Evolutionary conservation across 306 rosid species (phyloP), one percentile per base, ranked within the genome.

Genomic region (Quercus mongolica): DNA sequence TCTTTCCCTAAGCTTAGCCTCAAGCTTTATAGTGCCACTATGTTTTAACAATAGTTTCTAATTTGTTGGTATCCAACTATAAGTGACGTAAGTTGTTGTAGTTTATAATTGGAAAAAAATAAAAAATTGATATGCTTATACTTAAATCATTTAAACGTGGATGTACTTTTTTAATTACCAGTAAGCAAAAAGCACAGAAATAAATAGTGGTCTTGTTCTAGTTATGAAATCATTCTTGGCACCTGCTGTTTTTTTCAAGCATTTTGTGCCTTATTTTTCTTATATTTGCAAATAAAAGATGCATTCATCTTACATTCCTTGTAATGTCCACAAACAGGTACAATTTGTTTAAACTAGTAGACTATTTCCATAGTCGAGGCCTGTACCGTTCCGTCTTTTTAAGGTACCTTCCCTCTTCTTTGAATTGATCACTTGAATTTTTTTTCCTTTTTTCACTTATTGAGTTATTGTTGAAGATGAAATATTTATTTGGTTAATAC

Each of bases 291-390:
- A 8, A 31, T 74, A 28, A 54, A 76, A 72, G 41, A 23, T 49
- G 61, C 35, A 23, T 46, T 80, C 74, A 57, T 65, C 77, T 73
- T 56, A 30, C 20, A 68, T 81, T 80, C 30, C 54, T 83, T 79
- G 77, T 77, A 80, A 56, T 74, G 49, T 74, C 59, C 73, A 35
- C 74, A 86, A 80, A 75, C 93, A 95, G 99, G 94, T 95, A 95
- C 81, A 95, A 95, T 86, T 85, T 95, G 84, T 69, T 86, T 41
- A 88, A 86, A 56, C 78, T 95, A 23, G 52, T 91, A 18, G 98
- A 91, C 76, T 83, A 95, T 81, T 95, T 95, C 83, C 89, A 92
- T 64, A 78, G 82, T 76, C 87, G 99, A 82, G 99, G 99, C 80
- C 91, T 95, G 8, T 92, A 86, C 83, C 97, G 97, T 51, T 89